phyloP scores from a whole-genome alignment of 352 stramenopile species.

The Blastocystis sp. region DNA sequence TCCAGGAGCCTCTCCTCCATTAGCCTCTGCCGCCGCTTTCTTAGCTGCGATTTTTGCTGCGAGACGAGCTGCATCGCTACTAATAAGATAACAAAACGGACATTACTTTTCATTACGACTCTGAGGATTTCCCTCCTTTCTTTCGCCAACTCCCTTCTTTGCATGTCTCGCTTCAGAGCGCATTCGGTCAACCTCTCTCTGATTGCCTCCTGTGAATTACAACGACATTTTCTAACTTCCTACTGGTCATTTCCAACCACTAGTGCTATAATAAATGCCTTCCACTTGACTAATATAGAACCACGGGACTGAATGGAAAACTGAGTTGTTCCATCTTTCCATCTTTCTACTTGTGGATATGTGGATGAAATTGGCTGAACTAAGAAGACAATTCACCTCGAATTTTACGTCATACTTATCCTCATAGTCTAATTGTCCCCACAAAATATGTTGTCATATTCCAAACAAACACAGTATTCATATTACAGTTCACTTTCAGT shows the following conservation, averaged over 20 bases:
- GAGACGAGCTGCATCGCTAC: slow-evolving; percentile 51
- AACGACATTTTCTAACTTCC: too few relatives aligned
- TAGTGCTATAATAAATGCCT: too few relatives aligned
- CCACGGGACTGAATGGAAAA: slow-evolving; percentile 87
- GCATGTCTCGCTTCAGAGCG: slow-evolving; percentile 22
- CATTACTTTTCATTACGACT: slow-evolving; percentile 23
- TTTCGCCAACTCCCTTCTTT: slow-evolving; percentile 51
- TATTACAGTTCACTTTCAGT: slow-evolving; percentile 34
- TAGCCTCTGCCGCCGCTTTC: slow-evolving; percentile 9
- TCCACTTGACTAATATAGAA: slow-evolving; percentile 79
- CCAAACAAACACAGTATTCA: neutral
- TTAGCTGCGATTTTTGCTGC: slow-evolving; percentile 49
- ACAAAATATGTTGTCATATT: neutral
- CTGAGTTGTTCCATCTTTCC: slow-evolving; percentile 81
- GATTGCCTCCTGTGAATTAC: slow-evolving; percentile 17
- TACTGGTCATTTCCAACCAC: neutral
- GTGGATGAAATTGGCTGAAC: too few relatives aligned
- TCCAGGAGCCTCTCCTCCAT: neutral
- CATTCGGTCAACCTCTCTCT: slow-evolving; percentile 52
- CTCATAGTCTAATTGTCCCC: too few relatives aligned
- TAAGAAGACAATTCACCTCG: too few relatives aligned
- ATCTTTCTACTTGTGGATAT: slow-evolving; percentile 78
- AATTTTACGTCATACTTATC: too few relatives aligned
- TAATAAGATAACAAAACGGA: neutral
- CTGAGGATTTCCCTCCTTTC: slow-evolving; percentile 54